These are phyloP conservation scores for Amanita polypyramis DNA, from an alignment of 768 basidiomycete genomes.

Conservation along the genomic window DNA sequence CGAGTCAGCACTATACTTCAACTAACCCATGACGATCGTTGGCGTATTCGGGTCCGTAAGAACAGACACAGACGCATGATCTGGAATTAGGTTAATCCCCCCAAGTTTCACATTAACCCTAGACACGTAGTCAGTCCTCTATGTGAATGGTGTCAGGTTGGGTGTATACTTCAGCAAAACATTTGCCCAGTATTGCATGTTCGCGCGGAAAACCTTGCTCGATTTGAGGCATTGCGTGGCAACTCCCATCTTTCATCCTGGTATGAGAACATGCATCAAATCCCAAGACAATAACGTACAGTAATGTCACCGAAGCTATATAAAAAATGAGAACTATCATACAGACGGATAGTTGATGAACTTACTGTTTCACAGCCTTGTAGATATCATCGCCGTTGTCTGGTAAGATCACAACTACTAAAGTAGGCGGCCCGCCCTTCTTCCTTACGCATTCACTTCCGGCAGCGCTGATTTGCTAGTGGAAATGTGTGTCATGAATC, in stretches of 20 bases:
- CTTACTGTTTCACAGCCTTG: slow-evolving; percentile 69
- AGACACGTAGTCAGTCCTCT: not conserved
- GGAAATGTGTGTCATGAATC: slow-evolving; percentile 20
- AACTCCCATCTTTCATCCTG: slow-evolving; percentile 48
- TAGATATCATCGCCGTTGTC: slow-evolving; percentile 69
- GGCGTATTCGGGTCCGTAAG: slow-evolving; percentile 60
- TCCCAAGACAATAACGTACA: slow-evolving; percentile 12
- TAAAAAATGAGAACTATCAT: not conserved
- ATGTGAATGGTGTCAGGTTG: not conserved
- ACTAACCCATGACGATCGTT: slow-evolving; percentile 64
- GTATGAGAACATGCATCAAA: not conserved
- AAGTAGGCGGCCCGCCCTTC: slow-evolving; percentile 32
- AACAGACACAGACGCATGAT: slow-evolving; percentile 42
- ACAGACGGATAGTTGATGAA: slow-evolving; percentile 9
- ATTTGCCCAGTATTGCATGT: slow-evolving; percentile 72
- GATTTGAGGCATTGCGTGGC: slow-evolving; percentile 74
- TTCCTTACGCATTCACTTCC: slow-evolving; percentile 34
- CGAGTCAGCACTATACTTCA: slow-evolving; percentile 5
- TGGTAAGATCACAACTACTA: slow-evolving; percentile 64
- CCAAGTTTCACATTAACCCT: slow-evolving; percentile 82
- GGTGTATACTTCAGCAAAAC: slow-evolving; percentile 62
- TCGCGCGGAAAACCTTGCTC: slow-evolving; percentile 51
- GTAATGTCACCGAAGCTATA: slow-evolving; percentile 53
- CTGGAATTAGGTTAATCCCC: slow-evolving; percentile 69
- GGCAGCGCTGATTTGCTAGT: slow-evolving; percentile 35